Evolutionary conservation across 129 eudicot genomes (phyloP), one percentile per base, ranked within the genome.

Genomic region (Smallanthus sonchifolius): DNA sequence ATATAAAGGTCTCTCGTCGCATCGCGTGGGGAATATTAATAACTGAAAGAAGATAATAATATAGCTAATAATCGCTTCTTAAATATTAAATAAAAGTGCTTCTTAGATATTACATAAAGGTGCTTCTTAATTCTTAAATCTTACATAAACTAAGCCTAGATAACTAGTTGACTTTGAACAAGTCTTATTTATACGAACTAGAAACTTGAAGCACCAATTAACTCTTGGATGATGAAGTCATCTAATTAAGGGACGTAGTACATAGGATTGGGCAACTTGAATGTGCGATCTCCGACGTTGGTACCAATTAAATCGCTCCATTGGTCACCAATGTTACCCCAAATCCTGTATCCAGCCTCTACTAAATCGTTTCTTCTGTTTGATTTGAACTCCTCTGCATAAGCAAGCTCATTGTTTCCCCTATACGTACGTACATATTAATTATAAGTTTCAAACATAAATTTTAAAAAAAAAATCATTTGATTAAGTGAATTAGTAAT

Each of bases 241-340:
- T 4, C 11, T n/a, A n/a, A n/a, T n/a, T n/a, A 73, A 7, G 54
- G 48, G 10, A 81, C 36, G 77, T 70, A 82, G 78, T 82, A 85
- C 84, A 82, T 75, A 1, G 89, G 89, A 62, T 85, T 67, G 6
- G 89, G 84, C 36, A 85, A 19, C 57, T 85, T 85, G 72, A 82
- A 85, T 43, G 65, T 59, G 19, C 89, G 78, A 52, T 65, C 55
- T 30, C 84, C 86, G 1, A 38, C 4, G 56, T 82, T 47, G 39
- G 37, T 24, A 0, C 86, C 89, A 4, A 77, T 17, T 16, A 87
- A 48, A 60, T 87, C 92, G 24, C 84, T 87, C 91, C 91, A 87
- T 67, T 87, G 91, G 70, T 87, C 91, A 4, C 91, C 91, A 68
- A 79, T 75, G 28, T 81, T 87, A 2, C 91, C 91, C 2, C 72